A percentile compares a stretch with the other conserved stretches of the same genome.
phyloP scores from a whole-genome alignment of 345 rosid species.

The Stellera chamaejasme region DNA sequence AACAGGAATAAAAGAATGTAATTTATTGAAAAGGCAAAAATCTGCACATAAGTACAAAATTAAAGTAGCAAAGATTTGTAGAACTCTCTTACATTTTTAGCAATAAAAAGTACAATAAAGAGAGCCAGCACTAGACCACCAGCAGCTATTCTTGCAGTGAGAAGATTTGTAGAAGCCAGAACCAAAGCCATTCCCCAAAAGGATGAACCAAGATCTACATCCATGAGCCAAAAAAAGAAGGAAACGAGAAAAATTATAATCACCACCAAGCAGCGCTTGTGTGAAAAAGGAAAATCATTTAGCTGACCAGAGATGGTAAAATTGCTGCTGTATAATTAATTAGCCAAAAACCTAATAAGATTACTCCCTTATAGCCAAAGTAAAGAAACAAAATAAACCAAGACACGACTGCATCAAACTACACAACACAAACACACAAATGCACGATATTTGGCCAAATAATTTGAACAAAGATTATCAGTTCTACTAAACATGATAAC shows the following conservation, averaged over 20 bases:
- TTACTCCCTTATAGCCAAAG: too few relatives aligned
- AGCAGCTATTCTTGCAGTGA: slow-evolving; percentile 88
- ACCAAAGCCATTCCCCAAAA: slow-evolving; percentile 99
- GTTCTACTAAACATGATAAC: too few relatives aligned
- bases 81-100: slow-evolving; percentile 65
- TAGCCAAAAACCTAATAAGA: too few relatives aligned
- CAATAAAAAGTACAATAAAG: slow-evolving; percentile 73
- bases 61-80: slow-evolving; percentile 2
- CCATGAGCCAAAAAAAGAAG: neutral
- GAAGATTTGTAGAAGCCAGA: slow-evolving; percentile 85
- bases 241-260: slow-evolving; percentile 6
- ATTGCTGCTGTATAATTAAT: slow-evolving; percentile 37
- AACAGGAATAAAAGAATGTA: slow-evolving; percentile 6
- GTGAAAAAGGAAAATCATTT: slow-evolving; percentile 1
- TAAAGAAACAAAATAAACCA: too few relatives aligned
- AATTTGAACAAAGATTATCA: too few relatives aligned
- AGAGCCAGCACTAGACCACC: slow-evolving; percentile 76
- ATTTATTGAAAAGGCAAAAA: neutral
- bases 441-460: neutral
- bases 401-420: too few relatives aligned
- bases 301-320: neutral
- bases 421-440: neutral
- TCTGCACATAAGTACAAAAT: neutral
- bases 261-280: neutral
- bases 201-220: slow-evolving; percentile 92